Evolutionary conservation across 228 moss, liverwort and hornwort genomes (phyloP), one percentile per base, ranked within the genome.

Genomic region (Sphagnum fallax): DNA sequence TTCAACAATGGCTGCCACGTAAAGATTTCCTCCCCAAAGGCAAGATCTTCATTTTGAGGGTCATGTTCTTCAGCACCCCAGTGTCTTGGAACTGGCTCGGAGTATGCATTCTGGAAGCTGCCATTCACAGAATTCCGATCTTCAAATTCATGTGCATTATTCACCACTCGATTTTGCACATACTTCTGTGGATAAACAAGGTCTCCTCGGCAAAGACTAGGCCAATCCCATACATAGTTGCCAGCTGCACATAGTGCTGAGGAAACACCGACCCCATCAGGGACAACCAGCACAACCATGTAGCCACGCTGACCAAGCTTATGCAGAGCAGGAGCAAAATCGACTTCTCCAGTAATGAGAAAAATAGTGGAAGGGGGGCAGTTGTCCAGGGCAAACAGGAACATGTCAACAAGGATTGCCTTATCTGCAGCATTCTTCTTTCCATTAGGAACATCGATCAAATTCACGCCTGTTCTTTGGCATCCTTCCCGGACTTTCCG

Each of bases 361-460:
- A 93, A 80, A 59, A 97, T 88, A 5, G 93, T 93, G 61, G 88
- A 86, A 6, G 96, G 96, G 1, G 91, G 87, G 47, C 86, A 82
- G 70, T 97, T 93, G 65, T 97, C 97, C 4, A 97, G 83, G 6
- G 92, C 97, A 62, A 91, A 97, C 64, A 97, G 78, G 47, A 97
- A 93, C 87, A 97, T 75, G 71, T 97, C 97, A 47, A 93, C 93
- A 16, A 97, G 82, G 16, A 97, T 97, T 7, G 97, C 97, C 71
- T 97, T 97, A 62, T 97, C 97, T 0, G 93, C 83, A 9, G 97
- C 91, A 75, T 97, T 93, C 72, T 97, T 97, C 72, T 87, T 93
- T 52, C 97, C 97, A 53, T 87, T 91, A 0, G 93, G 93, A 50
- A 97, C 97, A 74, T 97, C 97, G 76, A 93, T 93, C 58, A 97